These are phyloP conservation scores for Avena sativa DNA, from an alignment of 176 grass and related monocot genomes.

Conservation along the genomic window DNA sequence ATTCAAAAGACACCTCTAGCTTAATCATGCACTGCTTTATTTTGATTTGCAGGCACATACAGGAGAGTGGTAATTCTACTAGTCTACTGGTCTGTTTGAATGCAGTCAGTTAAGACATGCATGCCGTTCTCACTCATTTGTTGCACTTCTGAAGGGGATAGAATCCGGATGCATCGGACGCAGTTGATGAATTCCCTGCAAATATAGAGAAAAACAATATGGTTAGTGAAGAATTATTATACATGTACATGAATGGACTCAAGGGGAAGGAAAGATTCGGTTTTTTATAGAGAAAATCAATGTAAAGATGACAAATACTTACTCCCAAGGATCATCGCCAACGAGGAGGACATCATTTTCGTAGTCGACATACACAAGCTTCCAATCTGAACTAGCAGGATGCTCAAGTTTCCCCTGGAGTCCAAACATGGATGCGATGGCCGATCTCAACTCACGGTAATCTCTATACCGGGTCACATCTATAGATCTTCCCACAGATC, in stretches of 20 bases:
- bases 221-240: constrained; percentile 4
- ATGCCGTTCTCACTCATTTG: constrained; percentile 90
- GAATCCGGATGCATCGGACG: constrained; percentile 86
- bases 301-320: constrained; percentile 39
- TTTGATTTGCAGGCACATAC: background rate
- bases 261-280: background rate
- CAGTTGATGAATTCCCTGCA: constrained; percentile 93
- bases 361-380: constrained; percentile 96
- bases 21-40: constrained; percentile 2
- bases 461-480: constrained; percentile 94
- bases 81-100: constrained; percentile 54
- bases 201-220: background rate
- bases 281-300: background rate
- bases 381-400: constrained; percentile 81
- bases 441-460: constrained; percentile 85
- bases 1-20: constrained; percentile 27
- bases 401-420: constrained; percentile 85
- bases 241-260: background rate
- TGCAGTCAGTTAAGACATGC: constrained; percentile 72
- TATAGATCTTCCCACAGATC: constrained; percentile 96
- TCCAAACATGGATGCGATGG: constrained; percentile 90
- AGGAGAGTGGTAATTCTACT: constrained; percentile 25
- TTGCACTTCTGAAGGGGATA: constrained; percentile 89
- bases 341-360: constrained; percentile 97
- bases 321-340: constrained; percentile 99